phyloP scores from a whole-genome alignment of 768 basidiomycete species.

The Boletellus emodensis region DNA sequence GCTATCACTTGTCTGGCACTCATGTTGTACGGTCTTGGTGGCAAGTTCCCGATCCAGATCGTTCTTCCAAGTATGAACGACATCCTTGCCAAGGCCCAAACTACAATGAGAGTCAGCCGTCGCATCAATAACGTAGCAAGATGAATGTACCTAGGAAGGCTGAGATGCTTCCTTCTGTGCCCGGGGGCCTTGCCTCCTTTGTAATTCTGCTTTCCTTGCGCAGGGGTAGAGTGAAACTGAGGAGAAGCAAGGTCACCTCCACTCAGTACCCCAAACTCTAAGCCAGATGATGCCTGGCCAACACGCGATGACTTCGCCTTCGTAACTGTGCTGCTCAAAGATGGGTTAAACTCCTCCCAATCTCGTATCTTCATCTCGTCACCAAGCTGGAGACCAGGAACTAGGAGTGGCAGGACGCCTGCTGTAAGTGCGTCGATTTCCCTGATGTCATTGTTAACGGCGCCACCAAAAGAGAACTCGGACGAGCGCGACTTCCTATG shows the following conservation, averaged over 20 bases:
- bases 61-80: constrained; percentile 50
- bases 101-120: constrained; percentile 30
- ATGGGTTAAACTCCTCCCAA: constrained; percentile 39
- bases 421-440: constrained; percentile 73
- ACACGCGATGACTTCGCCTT: constrained; percentile 33
- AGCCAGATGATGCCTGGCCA: background rate
- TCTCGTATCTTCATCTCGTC: constrained; percentile 52
- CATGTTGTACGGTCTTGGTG: constrained; percentile 37
- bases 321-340: constrained; percentile 31
- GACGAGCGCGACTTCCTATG: constrained; percentile 66
- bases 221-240: constrained; percentile 61
- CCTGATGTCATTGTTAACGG: constrained; percentile 47
- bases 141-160: constrained; percentile 50
- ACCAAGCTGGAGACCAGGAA: constrained; percentile 62
- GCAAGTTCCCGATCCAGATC: constrained; percentile 54
- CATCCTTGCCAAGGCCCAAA: constrained; percentile 59
- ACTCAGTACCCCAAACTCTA: constrained; percentile 29
- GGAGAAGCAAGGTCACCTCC: constrained; percentile 50
- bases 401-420: constrained; percentile 60
- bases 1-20: constrained; percentile 38
- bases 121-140: background rate
- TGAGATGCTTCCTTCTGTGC: constrained; percentile 62
- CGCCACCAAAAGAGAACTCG: constrained; percentile 57
- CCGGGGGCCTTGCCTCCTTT: constrained; percentile 42
- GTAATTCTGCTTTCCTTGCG: constrained; percentile 32